Evolutionary conservation across 108 stramenopile species (phyloP), one percentile per base, ranked within the genome.

Genomic region (Nitzschia sp.): DNA sequence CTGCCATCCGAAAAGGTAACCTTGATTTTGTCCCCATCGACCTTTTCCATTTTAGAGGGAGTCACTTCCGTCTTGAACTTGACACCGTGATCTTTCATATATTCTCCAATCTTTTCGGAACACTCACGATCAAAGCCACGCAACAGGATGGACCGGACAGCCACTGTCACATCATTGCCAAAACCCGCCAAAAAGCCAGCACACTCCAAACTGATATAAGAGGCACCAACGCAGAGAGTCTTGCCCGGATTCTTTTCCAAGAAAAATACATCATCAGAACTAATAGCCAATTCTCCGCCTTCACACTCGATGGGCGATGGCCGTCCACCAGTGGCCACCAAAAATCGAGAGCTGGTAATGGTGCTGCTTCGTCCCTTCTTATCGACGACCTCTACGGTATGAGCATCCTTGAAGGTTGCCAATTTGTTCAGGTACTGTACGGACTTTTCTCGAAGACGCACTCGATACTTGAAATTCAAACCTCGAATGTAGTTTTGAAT

Each of bases 151-250:
- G 92, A 94, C 17, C 99, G 91, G 3, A 98, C 97, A 22, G 97
- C 95, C 33, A 97, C 92, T 15, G 97, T 96, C 1, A 93, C 92
- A 74, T 96, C 94, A 55, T 85, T 77, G 5, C 97, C 96, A 30
- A 98, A 69, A 21, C 96, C 97, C 5, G 85, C 81, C 34, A 98
- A 76, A 72, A 99, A 98, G 22, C 99, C 98, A 33, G 98, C 99
- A 73, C 97, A 98, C 82, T 99, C 99, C 38, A 99, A 82, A 35
- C 90, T 84, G 69, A 99, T 96, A 85, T 99, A 99, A 31, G 94
- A 93, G 3, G 96, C 99, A 15, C 99, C 99, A 30, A 99, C 91
- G 57, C 97, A 96, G 44, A 97, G 76, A 4, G 96, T 96, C 75
- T 94, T 96, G 16, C 96, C 99, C 13, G 99, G 99, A 77, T 87